Evolutionary conservation across 75 land plant genomes (phyloP), one percentile per base, ranked within the genome.

Genomic region (Selaginella tamariscina): DNA sequence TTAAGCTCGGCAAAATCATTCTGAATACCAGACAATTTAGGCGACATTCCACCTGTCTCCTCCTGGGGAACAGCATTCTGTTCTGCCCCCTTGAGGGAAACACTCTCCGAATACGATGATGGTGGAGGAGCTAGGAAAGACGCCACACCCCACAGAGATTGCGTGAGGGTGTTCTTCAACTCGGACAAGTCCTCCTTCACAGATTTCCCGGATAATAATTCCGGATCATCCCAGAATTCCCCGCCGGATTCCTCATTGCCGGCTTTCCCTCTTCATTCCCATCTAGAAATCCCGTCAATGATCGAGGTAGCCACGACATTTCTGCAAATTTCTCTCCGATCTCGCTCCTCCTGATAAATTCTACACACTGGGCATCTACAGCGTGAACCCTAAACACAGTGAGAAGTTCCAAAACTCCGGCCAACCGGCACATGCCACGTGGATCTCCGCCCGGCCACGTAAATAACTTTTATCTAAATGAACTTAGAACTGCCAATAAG

Each of bases 71-170:
- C 39, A 8, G 30, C 65, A 1, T 2, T 1, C 1, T 30, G n/a
- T 15, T 64, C 65, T 2, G 1, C 55, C 8, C 21, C 59, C 70
- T 68, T 54, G 1, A 56, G 28, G n/a, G 62, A 26, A n/a, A n/a
- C n/a, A 59, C 23, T 27, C 8, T 59, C 26, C 23, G 8, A 8
- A n/a, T n/a, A 9, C 23, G 62, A 59, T n/a, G 5, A 9, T 22
- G 80, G 86, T 13, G 95, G 86, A 26, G 89, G 90, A n/a, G 89
- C 95, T 24, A 88, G 74, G 73, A 88, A 88, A 44, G 87, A 83
- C 31, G 93, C 93, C 24, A 86, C 87, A 44, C 90, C 93, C 91
- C 90, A 81, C 56, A 88, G 78, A 56, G 83, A 89, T 60, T 78
- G 79, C 56, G 78, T 80, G 56, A 92, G 75, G 65, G 80, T 78